Evolutionary conservation across 441 rosid genomes (phyloP), one percentile per base, ranked within the genome.

Genomic region (Pelargonium australe): DNA sequence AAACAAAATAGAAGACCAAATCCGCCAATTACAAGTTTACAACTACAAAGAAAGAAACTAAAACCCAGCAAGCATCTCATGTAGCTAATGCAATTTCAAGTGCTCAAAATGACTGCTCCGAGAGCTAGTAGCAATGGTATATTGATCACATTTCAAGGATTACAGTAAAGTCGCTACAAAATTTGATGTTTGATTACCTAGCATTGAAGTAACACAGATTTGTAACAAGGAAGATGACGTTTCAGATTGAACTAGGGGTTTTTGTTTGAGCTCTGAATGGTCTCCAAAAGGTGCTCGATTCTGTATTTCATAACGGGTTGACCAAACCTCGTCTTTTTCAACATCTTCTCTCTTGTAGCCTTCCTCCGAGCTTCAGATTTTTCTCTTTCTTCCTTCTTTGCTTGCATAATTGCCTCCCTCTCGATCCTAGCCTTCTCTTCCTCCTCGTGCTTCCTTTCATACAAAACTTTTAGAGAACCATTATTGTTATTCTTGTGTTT

Each of bases 281-380:
- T 76, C 80, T 86, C 90, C 79, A 89, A 79, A 76, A 91, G 89
- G 74, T 85, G 87, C 80, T 94, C 90, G 1, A 91, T 89, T 79
- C 93, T 82, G 76, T 89, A 89, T 74, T 94, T 89, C 96, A 91
- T 91, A 2, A 91, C 85, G 43, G 96, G 97, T 70, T 91, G 99
- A 66, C 99, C 99, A 20, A 74, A 79, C 55, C 78, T 69, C 4
- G 97, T 91, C 83, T 72, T 91, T 78, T 83, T 89, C 76, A 87
- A 78, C 96, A 91, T 89, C 74, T 85, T 86, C 73, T 69, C 87
- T 67, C 82, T 88, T 20, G 80, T 80, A 40, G 74, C 79, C 66
- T 88, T 91, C 84, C 97, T 85, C 57, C 78, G 78, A 11, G 97
- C 82, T 75, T 84, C 90, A 2, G 90, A 87, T 75, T 85, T 87